Evolutionary conservation across 306 rosid species (phyloP).

Genomic region (Cyclanthera cordifolia): DNA sequence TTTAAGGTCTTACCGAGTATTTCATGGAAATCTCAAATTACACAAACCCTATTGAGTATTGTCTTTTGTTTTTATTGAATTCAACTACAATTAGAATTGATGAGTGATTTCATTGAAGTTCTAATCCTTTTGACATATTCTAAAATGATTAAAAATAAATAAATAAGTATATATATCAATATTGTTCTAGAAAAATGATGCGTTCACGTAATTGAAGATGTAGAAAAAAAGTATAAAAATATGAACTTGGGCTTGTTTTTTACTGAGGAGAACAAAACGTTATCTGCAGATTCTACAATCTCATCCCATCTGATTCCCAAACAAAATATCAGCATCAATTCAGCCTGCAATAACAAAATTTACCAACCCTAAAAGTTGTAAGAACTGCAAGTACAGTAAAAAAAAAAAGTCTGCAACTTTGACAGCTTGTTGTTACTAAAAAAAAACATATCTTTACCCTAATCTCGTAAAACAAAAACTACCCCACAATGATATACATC

Average conservation of each 20-base stretch:
- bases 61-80: too few relatives aligned
- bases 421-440: constrained; percentile 5
- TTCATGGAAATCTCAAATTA: too few relatives aligned
- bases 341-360: neutral
- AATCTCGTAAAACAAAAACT: neutral
- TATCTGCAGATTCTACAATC: neutral
- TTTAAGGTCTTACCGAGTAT: too few relatives aligned
- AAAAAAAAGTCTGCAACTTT: neutral
- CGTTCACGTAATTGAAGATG: neutral
- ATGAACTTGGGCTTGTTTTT: neutral
- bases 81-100: too few relatives aligned
- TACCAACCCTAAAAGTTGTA: constrained; percentile 6
- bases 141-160: too few relatives aligned
- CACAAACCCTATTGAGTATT: too few relatives aligned
- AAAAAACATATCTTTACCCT: neutral
- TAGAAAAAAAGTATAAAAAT: neutral
- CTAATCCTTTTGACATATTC: too few relatives aligned
- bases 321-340: neutral
- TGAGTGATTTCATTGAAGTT: too few relatives aligned
- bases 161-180: neutral
- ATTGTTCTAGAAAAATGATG: neutral
- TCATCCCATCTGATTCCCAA: neutral
- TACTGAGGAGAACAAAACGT: neutral
- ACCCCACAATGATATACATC: neutral
- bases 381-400: neutral